Conservation (phyloP, 768 basidiomycete genomes). For the Ephemerocybe angulata region DNA sequence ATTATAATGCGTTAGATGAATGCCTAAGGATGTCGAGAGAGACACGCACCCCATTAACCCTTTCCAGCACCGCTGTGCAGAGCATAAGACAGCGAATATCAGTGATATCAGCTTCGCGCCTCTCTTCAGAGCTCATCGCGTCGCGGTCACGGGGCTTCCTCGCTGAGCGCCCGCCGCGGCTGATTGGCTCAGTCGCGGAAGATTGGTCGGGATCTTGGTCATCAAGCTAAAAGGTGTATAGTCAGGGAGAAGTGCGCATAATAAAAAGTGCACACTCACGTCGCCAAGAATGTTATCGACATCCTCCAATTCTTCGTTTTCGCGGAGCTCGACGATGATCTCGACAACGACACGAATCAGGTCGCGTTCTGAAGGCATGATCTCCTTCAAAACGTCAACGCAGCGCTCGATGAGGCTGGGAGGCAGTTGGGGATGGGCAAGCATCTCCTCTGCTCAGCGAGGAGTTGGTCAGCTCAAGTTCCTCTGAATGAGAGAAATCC, state of each 20-base stretch:
- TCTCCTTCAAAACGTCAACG: conserved; percentile 80
- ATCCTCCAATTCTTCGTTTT: conserved; percentile 30
- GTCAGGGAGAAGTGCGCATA: background rate
- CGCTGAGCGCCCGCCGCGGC: conserved; percentile 26
- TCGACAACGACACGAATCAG: conserved; percentile 37
- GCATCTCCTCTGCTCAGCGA: conserved; percentile 68
- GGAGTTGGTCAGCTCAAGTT: background rate
- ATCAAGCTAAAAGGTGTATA: background rate
- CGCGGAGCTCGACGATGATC: conserved; percentile 34
- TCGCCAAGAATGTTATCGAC: conserved; percentile 15
- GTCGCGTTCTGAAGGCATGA: conserved; percentile 74
- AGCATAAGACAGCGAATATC: conserved; percentile 82
- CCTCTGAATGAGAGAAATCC: background rate
- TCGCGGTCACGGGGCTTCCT: conserved; percentile 46
- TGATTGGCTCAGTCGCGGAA: conserved; percentile 20
- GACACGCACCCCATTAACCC: conserved; percentile 77
- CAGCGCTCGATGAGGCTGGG: conserved; percentile 73
- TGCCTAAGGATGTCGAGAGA: conserved; percentile 15
- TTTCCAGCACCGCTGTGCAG: conserved; percentile 85
- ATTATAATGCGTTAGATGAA: conserved; percentile 19
- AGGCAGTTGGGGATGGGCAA: conserved; percentile 78
- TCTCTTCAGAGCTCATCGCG: conserved; percentile 64
- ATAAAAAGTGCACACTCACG: conserved; percentile 13
- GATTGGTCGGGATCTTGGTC: conserved; percentile 7
- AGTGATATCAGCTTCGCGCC: conserved; percentile 57